Percentiles rank a stretch among this genome's conserved stretches.
phyloP scores from a whole-genome alignment of 2,329 filamentous ascomycete genomes.

The Chrysosporium keratinophilum region DNA sequence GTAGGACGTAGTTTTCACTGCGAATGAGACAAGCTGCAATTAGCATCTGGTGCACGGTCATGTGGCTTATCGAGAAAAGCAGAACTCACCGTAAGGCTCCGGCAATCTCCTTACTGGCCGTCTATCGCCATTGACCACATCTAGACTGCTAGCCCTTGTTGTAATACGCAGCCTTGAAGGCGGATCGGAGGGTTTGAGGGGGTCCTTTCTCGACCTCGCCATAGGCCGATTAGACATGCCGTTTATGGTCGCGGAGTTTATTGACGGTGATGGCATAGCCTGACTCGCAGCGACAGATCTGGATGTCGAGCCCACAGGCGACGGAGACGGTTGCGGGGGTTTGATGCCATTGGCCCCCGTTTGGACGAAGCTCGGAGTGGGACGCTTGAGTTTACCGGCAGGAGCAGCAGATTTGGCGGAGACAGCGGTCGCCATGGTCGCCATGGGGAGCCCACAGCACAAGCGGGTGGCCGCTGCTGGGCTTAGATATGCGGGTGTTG shows the following conservation, averaged over 20 bases:
- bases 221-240: slow-evolving; percentile 26
- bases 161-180: slow-evolving; percentile 26
- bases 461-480: not conserved
- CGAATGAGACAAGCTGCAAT: slow-evolving; percentile 17
- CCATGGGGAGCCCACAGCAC: slow-evolving; percentile 10
- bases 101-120: slow-evolving; percentile 30
- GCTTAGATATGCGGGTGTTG: not conserved
- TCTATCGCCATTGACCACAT: slow-evolving; percentile 25
- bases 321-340: slow-evolving; percentile 51
- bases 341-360: slow-evolving; percentile 49
- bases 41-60: slow-evolving; percentile 1
- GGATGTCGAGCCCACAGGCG: slow-evolving; percentile 44
- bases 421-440: slow-evolving; percentile 37
- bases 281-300: slow-evolving; percentile 46
- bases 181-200: slow-evolving; percentile 31
- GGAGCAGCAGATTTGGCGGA: slow-evolving; percentile 37
- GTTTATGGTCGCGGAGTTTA: slow-evolving; percentile 36
- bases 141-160: slow-evolving; percentile 23
- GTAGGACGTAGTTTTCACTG: slow-evolving; percentile 63
- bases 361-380: slow-evolving; percentile 52
- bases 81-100: slow-evolving; percentile 38
- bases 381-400: slow-evolving; percentile 55
- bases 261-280: slow-evolving; percentile 37
- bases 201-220: slow-evolving; percentile 41
- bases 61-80: not conserved